Conservation (phyloP, 176 grass and related monocot species). For the Leersia perrieri region DNA sequence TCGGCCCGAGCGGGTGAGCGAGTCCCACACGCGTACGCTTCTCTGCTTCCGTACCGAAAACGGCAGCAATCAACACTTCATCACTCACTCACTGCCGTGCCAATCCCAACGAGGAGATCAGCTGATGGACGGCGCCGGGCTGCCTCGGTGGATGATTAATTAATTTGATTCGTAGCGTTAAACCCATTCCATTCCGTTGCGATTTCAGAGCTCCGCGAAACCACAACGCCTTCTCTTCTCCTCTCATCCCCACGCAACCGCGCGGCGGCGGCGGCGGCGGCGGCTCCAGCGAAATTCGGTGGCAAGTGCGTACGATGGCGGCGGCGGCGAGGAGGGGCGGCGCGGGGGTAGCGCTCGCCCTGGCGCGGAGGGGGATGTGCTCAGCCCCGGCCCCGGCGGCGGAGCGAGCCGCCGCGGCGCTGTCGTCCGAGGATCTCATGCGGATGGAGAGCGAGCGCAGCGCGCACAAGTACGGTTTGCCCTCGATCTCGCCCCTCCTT, state of each 20-base stretch:
- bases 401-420: constrained; percentile 8
- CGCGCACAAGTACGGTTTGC: constrained; percentile 66
- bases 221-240: not conserved
- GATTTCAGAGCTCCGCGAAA: not conserved
- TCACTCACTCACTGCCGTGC: no score
- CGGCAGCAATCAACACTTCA: not conserved
- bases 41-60: not conserved
- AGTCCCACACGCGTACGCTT: not conserved
- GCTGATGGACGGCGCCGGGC: not conserved
- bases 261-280: not conserved
- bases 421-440: constrained; percentile 90
- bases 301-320: constrained; percentile 5
- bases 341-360: not conserved
- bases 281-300: not conserved
- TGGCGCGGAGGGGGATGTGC: constrained; percentile 46
- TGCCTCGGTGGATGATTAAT: no score
- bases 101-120: not conserved
- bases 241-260: not conserved
- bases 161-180: no score
- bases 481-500: not conserved
- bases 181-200: not conserved
- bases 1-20: not conserved
- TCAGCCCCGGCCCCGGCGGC: constrained; percentile 2
- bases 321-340: constrained; percentile 16
- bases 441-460: constrained; percentile 68